Evolutionary conservation across 164 flowering plant species (phyloP), one percentile per base, ranked within the genome.

Genomic region (Berberis vulgaris): DNA sequence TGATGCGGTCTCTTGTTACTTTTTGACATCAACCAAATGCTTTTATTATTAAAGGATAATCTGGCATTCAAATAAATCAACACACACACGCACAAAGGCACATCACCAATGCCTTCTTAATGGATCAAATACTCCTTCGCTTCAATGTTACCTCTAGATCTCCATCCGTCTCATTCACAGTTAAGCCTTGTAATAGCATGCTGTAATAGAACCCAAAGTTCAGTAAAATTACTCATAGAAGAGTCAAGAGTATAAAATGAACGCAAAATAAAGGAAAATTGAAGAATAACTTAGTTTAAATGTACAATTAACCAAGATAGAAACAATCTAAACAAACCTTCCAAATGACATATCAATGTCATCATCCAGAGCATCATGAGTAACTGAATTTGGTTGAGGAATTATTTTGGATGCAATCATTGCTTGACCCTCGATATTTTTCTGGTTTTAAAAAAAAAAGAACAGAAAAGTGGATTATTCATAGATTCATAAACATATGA

Each of bases 321-420:
- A 41, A 12, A 45, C 6, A 59, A 9, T 7, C 26, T 58, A 26
- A 58, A 74, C 68, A 43, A 58, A 91, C 99, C 99, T 91, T 84
- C 99, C 97, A 81, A 95, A 91, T 64, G 96, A 81, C 87, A 87
- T 79, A 75, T 81, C 74, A 56, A 84, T 81, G 69, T 85, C 96
- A 60, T 91, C 91, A 69, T 84, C 96, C 52, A 72, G 68, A 40
- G 83, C 79, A 55, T 81, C 76, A 71, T 75, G 79, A 60, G 73
- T 68, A 74, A 69, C 70, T 50, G 83, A 62, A 42, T 74, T 76
- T 44, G 85, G 84, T 65, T 86, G 93, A 72, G 93, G 84, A 66
- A 76, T 80, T 73, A 94, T 74, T 3, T 94, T 87, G 39, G 97
- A 91, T 59, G 87, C 88, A 56, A 95, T 72, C 82, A 88, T 81